Percentiles rank a stretch among this genome's conserved stretches.
These are phyloP conservation scores for Pseudogymnoascus sp. DNA, from an alignment of 2,329 filamentous ascomycete species.

Conservation along the genomic window DNA sequence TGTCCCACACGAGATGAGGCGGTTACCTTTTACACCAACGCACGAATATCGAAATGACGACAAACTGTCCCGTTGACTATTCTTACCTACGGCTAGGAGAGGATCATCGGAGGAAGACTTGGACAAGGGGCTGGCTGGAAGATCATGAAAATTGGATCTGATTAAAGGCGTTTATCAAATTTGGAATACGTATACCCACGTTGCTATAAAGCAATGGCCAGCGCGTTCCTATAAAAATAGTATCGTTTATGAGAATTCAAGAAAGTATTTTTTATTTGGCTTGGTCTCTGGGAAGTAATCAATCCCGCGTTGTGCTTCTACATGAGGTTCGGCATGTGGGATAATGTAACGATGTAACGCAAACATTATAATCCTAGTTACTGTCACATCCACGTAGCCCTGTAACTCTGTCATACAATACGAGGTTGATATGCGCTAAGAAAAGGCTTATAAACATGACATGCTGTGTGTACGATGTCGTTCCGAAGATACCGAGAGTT, in stretches of 20 bases:
- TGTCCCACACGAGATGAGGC: not conserved
- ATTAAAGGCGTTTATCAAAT: not conserved
- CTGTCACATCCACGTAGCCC: not conserved
- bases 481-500: not conserved
- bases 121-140: not conserved
- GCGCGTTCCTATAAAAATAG: not conserved
- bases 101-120: not conserved
- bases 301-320: not conserved
- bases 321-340: not conserved
- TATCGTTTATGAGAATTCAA: not conserved
- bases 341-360: not conserved
- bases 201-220: not conserved
- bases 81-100: not conserved
- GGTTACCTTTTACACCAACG: not conserved
- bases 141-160: not conserved
- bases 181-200: not conserved
- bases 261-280: not conserved
- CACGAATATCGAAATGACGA: not conserved
- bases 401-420: not conserved
- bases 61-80: not conserved
- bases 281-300: not conserved
- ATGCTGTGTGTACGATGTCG: not conserved
- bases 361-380: not conserved
- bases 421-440: not conserved
- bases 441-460: conserved; percentile 2